These are phyloP conservation scores for Camellia oleifera DNA, from an alignment of 179 eudicot genomes.

Conservation along the genomic window DNA sequence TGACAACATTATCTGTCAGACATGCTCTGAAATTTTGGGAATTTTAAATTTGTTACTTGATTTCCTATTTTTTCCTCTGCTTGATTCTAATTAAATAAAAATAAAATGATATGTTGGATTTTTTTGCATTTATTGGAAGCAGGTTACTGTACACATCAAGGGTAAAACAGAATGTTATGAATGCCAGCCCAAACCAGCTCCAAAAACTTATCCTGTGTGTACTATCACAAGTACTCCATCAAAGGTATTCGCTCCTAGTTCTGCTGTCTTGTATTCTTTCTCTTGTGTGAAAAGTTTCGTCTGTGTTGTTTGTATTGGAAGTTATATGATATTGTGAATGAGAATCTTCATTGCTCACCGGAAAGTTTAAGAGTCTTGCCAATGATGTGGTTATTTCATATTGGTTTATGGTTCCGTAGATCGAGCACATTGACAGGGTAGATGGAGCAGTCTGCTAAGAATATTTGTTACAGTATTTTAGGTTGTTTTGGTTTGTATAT, in stretches of 20 bases:
- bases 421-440: neutral
- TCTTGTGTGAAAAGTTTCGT: neutral
- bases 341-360: neutral
- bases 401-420: neutral
- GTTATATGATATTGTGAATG: neutral
- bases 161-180: constrained; percentile 90
- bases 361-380: too few relatives aligned
- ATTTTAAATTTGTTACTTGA: neutral
- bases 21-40: neutral
- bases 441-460: neutral
- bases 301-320: neutral
- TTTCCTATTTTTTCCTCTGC: neutral
- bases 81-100: neutral
- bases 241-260: constrained; percentile 47
- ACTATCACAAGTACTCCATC: constrained; percentile 97
- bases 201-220: constrained; percentile 95
- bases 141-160: constrained; percentile 94
- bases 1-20: neutral
- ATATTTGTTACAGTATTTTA: neutral
- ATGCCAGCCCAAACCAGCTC: constrained; percentile 96
- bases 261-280: constrained; percentile 9
- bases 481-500: neutral
- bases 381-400: neutral
- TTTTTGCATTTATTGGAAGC: constrained; percentile 12
- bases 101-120: neutral